Evolutionary conservation across 345 rosid genomes (phyloP), one percentile per base, ranked within the genome.

Genomic region (Rhodomyrtus tomentosa): DNA sequence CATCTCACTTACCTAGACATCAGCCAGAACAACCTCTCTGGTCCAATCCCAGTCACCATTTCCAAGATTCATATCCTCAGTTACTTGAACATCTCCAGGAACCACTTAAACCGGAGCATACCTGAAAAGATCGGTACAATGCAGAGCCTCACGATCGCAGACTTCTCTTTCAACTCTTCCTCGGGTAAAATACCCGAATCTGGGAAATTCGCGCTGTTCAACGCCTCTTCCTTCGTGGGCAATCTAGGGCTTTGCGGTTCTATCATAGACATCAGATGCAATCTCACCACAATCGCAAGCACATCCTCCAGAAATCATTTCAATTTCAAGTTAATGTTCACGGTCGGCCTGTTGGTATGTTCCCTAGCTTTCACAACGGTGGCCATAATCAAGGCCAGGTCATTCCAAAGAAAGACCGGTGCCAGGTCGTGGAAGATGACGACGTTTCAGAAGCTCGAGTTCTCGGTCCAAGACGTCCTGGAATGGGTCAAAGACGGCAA

Each of bases 11-110:
- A 84, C 86, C 90, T 94, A 42, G 96, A 94, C 87, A 74, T 94
- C 85, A 94, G 96, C 90, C 93, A 90, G 84, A 94, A 94, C 87
- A 91, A 90, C 85, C 92, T 94, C 50, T 91, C 93, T 20, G 94
- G 96, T 25, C 88, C 92, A 22, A 89, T 94, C 55, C 93, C 96
- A 29, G 56, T 62, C 45, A 89, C 88, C 62, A 89, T 94, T 58
- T 86, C 91, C 80, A 84, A 89, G 53, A 83, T 92, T 62, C 90
- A 85, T 74, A 90, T 91, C 82, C 84, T 94, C 53, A 93, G 89
- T 81, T 94, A 92, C 91, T 83, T 94, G 83, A 94, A 94, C 74
- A 58, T 94, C 27, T 93, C 95, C 6, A 89, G 93, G 86, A 94
- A 94, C 89, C 91, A 88, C 88, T 85, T 94, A 84, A 90, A 53